These are phyloP conservation scores for Candida vaughaniae DNA, from an alignment of 805 yeast species.

Conservation along the genomic window DNA sequence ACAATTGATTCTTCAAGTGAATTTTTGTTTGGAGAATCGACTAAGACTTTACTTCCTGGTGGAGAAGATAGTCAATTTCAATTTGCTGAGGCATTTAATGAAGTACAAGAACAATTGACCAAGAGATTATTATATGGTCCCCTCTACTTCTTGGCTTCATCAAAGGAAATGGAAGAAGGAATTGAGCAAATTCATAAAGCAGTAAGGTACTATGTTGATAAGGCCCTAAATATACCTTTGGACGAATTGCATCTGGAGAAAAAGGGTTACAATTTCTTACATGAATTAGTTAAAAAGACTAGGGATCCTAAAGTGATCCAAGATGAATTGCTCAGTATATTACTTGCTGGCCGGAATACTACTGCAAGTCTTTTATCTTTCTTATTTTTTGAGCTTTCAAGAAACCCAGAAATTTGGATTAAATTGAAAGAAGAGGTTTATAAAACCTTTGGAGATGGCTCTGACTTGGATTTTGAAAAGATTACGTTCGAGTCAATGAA, in stretches of 20 bases:
- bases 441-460: conserved; percentile 23
- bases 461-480: conserved; percentile 14
- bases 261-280: conserved; percentile 31
- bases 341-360: conserved; percentile 40
- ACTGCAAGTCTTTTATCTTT: conserved; percentile 35
- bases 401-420: conserved; percentile 29
- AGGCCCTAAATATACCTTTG: conserved; percentile 26
- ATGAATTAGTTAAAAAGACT: conserved; percentile 39
- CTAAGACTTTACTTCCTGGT: conserved; percentile 15
- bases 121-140: conserved; percentile 27
- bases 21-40: conserved; percentile 40
- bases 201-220: conserved; percentile 28
- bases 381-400: conserved; percentile 30
- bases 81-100: conserved; percentile 29
- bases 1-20: conserved; percentile 43
- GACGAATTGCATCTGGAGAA: conserved; percentile 28
- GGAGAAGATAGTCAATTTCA: conserved; percentile 26
- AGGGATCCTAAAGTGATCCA: conserved; percentile 34
- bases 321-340: conserved; percentile 39
- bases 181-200: conserved; percentile 28
- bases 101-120: conserved; percentile 22
- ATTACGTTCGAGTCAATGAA: conserved; percentile 36
- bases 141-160: conserved; percentile 24
- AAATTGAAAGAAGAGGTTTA: conserved; percentile 27
- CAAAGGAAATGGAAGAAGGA: conserved; percentile 30